Evolutionary conservation across 768 basidiomycete genomes (phyloP).

Genomic region (Rhodotorula paludigena): DNA sequence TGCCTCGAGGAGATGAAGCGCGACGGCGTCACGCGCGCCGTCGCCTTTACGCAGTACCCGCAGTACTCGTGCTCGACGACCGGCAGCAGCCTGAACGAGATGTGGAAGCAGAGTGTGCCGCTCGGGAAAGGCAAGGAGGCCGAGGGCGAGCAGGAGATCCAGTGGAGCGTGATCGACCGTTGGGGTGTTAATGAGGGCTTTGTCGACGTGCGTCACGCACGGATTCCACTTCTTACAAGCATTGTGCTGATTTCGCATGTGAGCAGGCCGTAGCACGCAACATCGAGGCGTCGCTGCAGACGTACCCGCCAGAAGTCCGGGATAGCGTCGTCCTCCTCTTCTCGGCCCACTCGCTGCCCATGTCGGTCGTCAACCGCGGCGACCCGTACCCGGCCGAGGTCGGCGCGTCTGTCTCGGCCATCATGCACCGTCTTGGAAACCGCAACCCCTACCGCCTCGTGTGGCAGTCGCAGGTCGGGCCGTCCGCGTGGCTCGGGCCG

Average conservation of each 20-base stretch:
- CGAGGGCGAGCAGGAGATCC: slow-evolving; percentile 60
- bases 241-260: neutral
- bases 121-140: slow-evolving; percentile 50
- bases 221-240: neutral
- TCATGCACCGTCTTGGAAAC: slow-evolving; percentile 72
- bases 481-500: slow-evolving; percentile 96
- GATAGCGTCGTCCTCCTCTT: slow-evolving; percentile 78
- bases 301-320: slow-evolving; percentile 67
- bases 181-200: slow-evolving; percentile 96
- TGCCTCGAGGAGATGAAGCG: slow-evolving; percentile 74
- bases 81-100: slow-evolving; percentile 91
- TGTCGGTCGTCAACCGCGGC: slow-evolving; percentile 97
- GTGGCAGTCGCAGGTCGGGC: slow-evolving; percentile 98
- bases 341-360: slow-evolving; percentile 94
- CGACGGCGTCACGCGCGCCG: slow-evolving; percentile 84
- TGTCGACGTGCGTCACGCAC: slow-evolving; percentile 64
- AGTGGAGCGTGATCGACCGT: slow-evolving; percentile 97
- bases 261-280: slow-evolving; percentile 81
- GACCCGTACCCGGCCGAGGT: slow-evolving; percentile 97
- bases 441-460: slow-evolving; percentile 81
- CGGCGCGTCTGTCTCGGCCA: slow-evolving; percentile 83
- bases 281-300: slow-evolving; percentile 70
- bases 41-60: slow-evolving; percentile 97
- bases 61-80: slow-evolving; percentile 99
- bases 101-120: slow-evolving; percentile 51